phyloP scores from a whole-genome alignment of 2,329 filamentous ascomycete genomes.

The Penicillium sp. region DNA sequence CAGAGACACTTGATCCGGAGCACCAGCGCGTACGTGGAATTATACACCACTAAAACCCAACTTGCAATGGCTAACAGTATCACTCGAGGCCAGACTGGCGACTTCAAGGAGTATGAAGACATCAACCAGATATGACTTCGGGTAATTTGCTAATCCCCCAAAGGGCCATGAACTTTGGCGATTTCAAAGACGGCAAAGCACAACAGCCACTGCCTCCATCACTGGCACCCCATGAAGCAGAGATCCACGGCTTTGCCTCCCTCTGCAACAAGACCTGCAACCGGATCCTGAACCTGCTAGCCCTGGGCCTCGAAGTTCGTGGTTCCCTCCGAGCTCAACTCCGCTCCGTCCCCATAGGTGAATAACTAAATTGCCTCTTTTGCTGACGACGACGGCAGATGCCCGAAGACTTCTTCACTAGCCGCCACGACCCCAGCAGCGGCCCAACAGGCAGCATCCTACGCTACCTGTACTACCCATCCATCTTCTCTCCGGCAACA shows the following conservation, averaged over 20 bases:
- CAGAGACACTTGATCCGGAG: constrained; percentile 81
- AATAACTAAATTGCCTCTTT: no score
- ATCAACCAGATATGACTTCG: neutral
- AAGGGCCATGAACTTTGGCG: constrained; percentile 88
- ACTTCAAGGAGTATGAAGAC: constrained; percentile 77
- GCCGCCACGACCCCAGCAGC: constrained; percentile 54
- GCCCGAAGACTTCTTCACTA: constrained; percentile 56
- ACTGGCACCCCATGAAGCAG: constrained; percentile 58
- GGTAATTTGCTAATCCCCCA: constrained; percentile 3
- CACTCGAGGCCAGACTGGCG: constrained; percentile 58
- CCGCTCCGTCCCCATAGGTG: neutral
- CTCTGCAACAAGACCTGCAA: constrained; percentile 71
- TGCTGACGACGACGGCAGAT: constrained; percentile 38
- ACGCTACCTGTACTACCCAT: constrained; percentile 71
- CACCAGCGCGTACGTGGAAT: constrained; percentile 65
- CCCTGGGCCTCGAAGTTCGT: constrained; percentile 66
- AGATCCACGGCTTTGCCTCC: constrained; percentile 64
- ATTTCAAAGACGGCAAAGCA: constrained; percentile 66
- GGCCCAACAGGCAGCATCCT: constrained; percentile 59
- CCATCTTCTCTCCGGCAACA: constrained; percentile 46
- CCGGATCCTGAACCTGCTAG: constrained; percentile 72
- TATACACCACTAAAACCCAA: constrained; percentile 2
- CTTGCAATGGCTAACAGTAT: constrained; percentile 18
- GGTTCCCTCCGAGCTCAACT: no score
- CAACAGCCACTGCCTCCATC: constrained; percentile 72